phyloP scores from a whole-genome alignment of 139 green algal genomes.

The Haematococcus lacustris region DNA sequence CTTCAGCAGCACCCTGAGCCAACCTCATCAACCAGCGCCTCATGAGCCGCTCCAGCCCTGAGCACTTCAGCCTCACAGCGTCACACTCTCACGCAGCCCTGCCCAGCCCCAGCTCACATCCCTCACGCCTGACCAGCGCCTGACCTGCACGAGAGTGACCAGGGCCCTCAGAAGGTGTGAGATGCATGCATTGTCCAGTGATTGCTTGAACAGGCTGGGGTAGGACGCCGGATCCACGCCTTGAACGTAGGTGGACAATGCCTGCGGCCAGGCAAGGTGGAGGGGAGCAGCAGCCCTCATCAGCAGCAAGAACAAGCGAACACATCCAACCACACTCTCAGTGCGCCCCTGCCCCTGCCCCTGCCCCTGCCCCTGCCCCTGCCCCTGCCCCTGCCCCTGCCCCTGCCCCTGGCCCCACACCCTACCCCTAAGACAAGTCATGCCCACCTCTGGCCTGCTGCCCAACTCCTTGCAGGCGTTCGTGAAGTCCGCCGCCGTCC shows the following conservation, averaged over 20 bases:
- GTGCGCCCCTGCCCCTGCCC: too few species aligned
- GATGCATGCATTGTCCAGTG: conserved; percentile 7
- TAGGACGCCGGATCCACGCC: conserved; percentile 11
- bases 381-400: too few species aligned
- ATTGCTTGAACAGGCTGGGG: conserved; percentile 13
- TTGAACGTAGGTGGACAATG: conserved; percentile 6
- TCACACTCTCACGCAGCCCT: too few species aligned
- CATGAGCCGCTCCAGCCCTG: too few species aligned
- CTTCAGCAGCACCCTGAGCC: too few species aligned
- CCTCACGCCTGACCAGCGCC: neutral
- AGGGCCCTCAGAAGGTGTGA: conserved; percentile 7
- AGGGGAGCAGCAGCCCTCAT: neutral
- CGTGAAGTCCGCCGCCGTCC: conserved; percentile 11
- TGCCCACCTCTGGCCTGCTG: conserved; percentile 2
- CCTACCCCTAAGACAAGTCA: neutral
- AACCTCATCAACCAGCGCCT: too few species aligned
- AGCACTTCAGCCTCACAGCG: too few species aligned
- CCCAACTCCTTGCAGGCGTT: conserved; percentile 10
- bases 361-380: too few species aligned
- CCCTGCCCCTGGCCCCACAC: too few species aligned
- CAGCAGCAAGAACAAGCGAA: neutral
- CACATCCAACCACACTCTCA: neutral
- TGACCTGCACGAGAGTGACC: neutral
- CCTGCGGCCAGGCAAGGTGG: neutral
- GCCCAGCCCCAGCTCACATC: too few species aligned